Percentiles rank a stretch among this genome's conserved stretches.
phyloP scores from a whole-genome alignment of 768 basidiomycete species.

The Stropharia rugosoannulata region DNA sequence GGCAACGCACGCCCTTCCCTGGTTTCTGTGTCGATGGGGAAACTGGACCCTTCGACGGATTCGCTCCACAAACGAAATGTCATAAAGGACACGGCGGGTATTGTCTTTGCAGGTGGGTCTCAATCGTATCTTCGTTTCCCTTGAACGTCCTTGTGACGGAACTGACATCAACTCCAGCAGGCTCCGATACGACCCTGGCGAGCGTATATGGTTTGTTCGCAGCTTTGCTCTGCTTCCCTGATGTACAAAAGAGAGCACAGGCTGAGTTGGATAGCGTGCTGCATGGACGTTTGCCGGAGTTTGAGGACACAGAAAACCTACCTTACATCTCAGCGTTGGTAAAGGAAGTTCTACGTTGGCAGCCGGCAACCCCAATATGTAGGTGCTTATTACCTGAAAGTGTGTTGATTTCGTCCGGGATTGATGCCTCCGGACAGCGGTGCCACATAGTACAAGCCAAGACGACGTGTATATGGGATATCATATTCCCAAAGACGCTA shows the following conservation, averaged over 20 bases:
- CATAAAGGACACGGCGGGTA: slow-evolving; percentile 40
- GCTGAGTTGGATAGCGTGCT: slow-evolving; percentile 39
- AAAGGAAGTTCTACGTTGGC: slow-evolving; percentile 35
- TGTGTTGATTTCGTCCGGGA: not conserved
- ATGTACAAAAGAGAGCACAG: slow-evolving; percentile 34
- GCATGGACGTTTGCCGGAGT: slow-evolving; percentile 36
- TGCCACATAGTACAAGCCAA: slow-evolving; percentile 30
- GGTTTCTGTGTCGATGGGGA: slow-evolving; percentile 19
- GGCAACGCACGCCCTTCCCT: slow-evolving; percentile 23
- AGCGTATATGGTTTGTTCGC: slow-evolving; percentile 31
- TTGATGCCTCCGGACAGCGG: slow-evolving; percentile 15
- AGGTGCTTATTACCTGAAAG: not conserved
- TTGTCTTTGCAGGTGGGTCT: slow-evolving; percentile 29
- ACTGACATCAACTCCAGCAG: slow-evolving; percentile 12
- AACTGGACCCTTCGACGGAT: slow-evolving; percentile 18
- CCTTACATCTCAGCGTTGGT: slow-evolving; percentile 38
- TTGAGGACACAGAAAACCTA: slow-evolving; percentile 32
- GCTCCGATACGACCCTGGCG: slow-evolving; percentile 26
- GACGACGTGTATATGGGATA: slow-evolving; percentile 48
- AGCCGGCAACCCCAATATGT: slow-evolving; percentile 30
- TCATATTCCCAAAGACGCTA: slow-evolving; percentile 40
- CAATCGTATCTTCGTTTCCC: not conserved
- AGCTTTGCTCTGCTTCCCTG: slow-evolving; percentile 38
- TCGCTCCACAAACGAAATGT: slow-evolving; percentile 16
- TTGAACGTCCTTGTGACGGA: too few relatives aligned